phyloP scores from a whole-genome alignment of 2,329 filamentous ascomycete species.

The Huntiella savannae region DNA sequence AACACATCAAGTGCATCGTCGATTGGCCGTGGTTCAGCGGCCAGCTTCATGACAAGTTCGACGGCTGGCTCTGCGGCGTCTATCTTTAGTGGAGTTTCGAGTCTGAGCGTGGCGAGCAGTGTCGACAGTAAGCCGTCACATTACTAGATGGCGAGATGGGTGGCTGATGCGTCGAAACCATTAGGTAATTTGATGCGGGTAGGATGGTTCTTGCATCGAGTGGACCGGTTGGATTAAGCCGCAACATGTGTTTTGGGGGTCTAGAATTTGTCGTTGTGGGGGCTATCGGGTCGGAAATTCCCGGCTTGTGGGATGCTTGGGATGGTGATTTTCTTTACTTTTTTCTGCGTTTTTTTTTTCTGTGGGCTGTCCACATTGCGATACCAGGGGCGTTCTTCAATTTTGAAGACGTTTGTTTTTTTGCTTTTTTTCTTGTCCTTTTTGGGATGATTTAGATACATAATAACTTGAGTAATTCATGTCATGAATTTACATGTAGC shows the following conservation, averaged over 20 bases:
- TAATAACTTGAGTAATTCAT: not conserved
- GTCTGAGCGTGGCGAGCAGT: slow-evolving; percentile 6
- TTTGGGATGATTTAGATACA: not conserved
- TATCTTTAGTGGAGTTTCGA: slow-evolving; percentile 6
- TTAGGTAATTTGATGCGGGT: not conserved
- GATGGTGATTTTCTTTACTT: not conserved
- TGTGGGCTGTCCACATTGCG: not conserved
- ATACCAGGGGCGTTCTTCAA: not conserved
- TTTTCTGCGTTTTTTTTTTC: not conserved
- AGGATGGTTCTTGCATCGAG: not conserved
- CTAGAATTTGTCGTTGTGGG: not conserved
- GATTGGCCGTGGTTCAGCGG: slow-evolving; percentile 4
- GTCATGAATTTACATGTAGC: not conserved
- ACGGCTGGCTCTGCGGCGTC: slow-evolving; percentile 2
- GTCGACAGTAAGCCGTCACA: not conserved
- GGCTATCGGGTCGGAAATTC: not conserved
- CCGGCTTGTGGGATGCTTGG: not conserved
- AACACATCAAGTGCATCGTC: slow-evolving; percentile 6
- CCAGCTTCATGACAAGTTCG: slow-evolving; percentile 8
- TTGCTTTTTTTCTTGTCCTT: not conserved
- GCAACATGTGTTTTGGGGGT: not conserved
- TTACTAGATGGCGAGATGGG: slow-evolving; percentile 1
- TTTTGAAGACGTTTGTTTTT: not conserved
- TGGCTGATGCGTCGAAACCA: not conserved
- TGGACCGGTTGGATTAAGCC: not conserved